These are phyloP conservation scores for Trichoderma asperelloides DNA, from an alignment of 495 filamentous ascomycete species.

Conservation along the genomic window DNA sequence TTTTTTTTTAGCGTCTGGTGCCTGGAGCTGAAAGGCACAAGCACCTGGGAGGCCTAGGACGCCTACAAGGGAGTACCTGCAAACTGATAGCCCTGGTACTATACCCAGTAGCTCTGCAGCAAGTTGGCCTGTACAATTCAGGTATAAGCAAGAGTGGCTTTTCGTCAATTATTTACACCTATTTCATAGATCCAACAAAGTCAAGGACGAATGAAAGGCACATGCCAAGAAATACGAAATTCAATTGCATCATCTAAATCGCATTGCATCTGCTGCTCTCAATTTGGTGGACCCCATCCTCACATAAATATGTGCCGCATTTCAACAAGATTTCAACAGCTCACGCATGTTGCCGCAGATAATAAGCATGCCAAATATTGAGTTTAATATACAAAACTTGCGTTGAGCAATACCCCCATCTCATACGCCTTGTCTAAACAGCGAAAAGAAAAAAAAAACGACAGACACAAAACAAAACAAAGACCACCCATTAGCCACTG, in stretches of 20 bases:
- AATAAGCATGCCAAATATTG: not conserved
- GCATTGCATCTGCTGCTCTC: not conserved
- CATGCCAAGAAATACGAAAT: not conserved
- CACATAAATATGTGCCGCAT: not conserved
- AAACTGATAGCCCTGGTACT: no score
- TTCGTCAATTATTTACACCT: no score
- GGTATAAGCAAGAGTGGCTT: no score
- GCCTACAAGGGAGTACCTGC: no score
- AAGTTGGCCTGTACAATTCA: no score
- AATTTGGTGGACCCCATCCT: not conserved
- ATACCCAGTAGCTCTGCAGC: no score
- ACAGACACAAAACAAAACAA: not conserved
- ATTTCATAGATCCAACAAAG: no score
- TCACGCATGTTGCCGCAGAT: not conserved
- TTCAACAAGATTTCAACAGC: not conserved
- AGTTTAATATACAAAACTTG: not conserved
- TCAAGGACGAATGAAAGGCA: no score
- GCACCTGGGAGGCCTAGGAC: not conserved
- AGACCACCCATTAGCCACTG: no score
- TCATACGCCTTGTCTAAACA: slow-evolving; percentile 3
- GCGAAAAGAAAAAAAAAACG: not conserved
- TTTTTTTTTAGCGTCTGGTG: not conserved
- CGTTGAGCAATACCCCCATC: not conserved
- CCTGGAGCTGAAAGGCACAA: not conserved
- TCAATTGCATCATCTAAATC: not conserved